A percentile compares a stretch with the other conserved stretches of the same genome.
These are phyloP conservation scores for Cadophora malorum DNA, from an alignment of 2,329 filamentous ascomycete genomes.

Conservation along the genomic window DNA sequence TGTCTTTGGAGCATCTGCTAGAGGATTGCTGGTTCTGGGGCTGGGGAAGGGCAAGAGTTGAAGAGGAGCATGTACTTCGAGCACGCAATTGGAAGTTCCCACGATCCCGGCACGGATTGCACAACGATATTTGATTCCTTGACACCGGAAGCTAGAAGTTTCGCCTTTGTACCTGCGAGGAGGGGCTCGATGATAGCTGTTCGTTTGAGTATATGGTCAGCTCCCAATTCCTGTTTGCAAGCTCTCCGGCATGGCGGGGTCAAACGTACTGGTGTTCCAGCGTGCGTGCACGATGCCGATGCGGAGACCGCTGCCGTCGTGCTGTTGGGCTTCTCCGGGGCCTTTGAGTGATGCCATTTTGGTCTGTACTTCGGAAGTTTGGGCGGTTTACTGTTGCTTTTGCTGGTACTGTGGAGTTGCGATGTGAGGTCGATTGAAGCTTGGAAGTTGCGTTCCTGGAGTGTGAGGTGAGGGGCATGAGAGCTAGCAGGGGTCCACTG, in stretches of 20 bases:
- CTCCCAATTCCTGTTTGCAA: neutral
- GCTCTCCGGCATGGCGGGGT: conserved; percentile 22
- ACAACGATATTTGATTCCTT: conserved; percentile 86
- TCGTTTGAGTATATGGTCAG: conserved; percentile 15
- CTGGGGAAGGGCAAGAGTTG: neutral
- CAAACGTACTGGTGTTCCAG: conserved; percentile 72
- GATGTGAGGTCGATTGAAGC: conserved; percentile 23
- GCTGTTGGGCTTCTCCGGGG: conserved; percentile 64
- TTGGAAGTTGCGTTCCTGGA: conserved; percentile 16
- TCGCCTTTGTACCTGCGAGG: conserved; percentile 78
- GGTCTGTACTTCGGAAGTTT: neutral
- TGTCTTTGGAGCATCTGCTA: neutral
- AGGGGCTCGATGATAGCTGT: conserved; percentile 84
- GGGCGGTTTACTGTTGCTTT: conserved; percentile 3
- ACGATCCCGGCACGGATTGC: conserved; percentile 90
- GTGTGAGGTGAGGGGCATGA: conserved; percentile 11
- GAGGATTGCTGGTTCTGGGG: neutral
- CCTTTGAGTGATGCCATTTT: conserved; percentile 57
- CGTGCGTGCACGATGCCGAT: conserved; percentile 95
- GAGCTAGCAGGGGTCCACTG: neutral
- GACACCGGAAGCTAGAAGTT: conserved; percentile 80
- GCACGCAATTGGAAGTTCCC: conserved; percentile 93
- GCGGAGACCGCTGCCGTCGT: conserved; percentile 76
- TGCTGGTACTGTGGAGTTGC: conserved; percentile 9
- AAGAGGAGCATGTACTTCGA: conserved; percentile 37